Evolutionary conservation across 192 early-diverging fungal genomes (phyloP), one percentile per base, ranked within the genome.

Genomic region (Mortierella hygrophila): DNA sequence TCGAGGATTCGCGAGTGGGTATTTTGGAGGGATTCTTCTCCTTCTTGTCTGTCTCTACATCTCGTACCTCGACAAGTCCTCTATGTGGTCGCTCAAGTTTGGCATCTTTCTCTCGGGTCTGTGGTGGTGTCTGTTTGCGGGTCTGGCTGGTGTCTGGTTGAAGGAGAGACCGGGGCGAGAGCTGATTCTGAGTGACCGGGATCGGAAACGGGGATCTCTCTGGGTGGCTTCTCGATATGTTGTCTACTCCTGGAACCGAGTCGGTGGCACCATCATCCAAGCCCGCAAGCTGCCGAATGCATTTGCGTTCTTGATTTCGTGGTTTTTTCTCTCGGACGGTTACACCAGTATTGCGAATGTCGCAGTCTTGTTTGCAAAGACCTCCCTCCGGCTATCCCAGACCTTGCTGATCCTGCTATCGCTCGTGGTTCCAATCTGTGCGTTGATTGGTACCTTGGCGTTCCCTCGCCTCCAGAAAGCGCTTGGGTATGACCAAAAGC

Each of bases 281-380:
- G 92, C 89, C 9, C 79, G 88, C 47, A 68, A 93, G 72, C 83
- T 94, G 1, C 76, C 87, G 32, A 87, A 89, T 46, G 86, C 92
- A 18, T 94, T 93, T 78, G 70, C 82, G 26, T 94, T 94, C 75
- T 85, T 95, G 35, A 38, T 93, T 9, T 89, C 91, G 7, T 95
- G 93, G 93, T 93, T 94, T 75, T 89, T 94, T 70, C 89, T 91
- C 73, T 92, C 93, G 29, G 94, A 95, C 70, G 91, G 90, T 8
- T 92, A 91, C 75, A 92, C 81, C 18, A 91, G 92, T 72, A 89
- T 93, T 35, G 60, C 88, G 8, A 89, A 90, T 49, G 91, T 93
- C 29, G 90, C 93, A 16, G 78, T 93, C 13, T 79, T 95, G 21
- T 95, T 92, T 79, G 92, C 89, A 41, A 91, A 92, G 54, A 89